Evolutionary conservation across 1,139 yeast genomes (phyloP).

Genomic region (Geotrichum klebahnii): DNA sequence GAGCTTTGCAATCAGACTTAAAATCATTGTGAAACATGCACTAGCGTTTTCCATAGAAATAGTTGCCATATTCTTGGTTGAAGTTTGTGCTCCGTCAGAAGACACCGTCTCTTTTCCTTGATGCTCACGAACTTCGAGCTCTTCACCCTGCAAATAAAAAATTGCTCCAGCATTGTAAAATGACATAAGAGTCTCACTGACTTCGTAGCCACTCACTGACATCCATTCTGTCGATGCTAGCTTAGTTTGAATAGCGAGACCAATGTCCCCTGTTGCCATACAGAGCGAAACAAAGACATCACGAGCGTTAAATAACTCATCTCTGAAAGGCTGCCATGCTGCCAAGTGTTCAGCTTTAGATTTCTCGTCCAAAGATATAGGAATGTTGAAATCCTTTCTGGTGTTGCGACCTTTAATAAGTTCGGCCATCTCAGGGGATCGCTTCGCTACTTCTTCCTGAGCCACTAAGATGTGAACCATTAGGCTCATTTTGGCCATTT

Average conservation of each 20-base stretch:
- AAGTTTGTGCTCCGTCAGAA: conserved; percentile 30
- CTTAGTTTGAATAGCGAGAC: conserved; percentile 59
- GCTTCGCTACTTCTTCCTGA: conserved; percentile 52
- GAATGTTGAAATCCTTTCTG: conserved; percentile 22
- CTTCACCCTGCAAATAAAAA: conserved; percentile 66
- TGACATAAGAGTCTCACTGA: conserved; percentile 59
- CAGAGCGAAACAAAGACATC: conserved; percentile 67
- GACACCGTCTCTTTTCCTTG: conserved; percentile 26
- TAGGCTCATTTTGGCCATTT: conserved; percentile 55
- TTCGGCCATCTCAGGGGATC: conserved; percentile 32
- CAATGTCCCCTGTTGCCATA: conserved; percentile 60
- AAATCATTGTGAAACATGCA: conserved; percentile 39
- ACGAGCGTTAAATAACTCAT: conserved; percentile 70
- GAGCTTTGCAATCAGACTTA: conserved; percentile 51
- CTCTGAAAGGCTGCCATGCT: conserved; percentile 65
- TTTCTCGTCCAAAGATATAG: conserved; percentile 24
- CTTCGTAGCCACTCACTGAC: conserved; percentile 65
- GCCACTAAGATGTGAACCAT: conserved; percentile 64
- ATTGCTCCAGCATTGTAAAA: conserved; percentile 69
- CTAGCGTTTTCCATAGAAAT: conserved; percentile 17
- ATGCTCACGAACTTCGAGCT: conserved; percentile 51
- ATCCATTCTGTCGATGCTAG: conserved; percentile 68
- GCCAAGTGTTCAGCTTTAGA: conserved; percentile 22
- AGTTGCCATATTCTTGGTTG: conserved; percentile 13
- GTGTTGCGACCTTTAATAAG: conserved; percentile 27